Evolutionary conservation across 139 green algal genomes (phyloP).

Genomic region (Micractinium conductrix): DNA sequence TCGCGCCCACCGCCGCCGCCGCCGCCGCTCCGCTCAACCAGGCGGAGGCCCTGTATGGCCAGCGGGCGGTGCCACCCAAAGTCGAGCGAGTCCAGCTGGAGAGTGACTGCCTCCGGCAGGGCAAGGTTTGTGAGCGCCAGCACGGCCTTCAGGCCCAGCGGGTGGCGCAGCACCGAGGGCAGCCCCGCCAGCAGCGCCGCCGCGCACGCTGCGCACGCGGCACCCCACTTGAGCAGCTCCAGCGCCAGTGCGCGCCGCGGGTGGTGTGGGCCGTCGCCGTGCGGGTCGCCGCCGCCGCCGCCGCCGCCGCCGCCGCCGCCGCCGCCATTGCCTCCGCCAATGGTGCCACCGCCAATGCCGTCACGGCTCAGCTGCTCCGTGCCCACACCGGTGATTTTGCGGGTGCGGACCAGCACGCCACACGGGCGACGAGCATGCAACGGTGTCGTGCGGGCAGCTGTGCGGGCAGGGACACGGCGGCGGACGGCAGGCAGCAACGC

Average conservation of each 20-base stretch:
- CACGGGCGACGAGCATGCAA: neutral
- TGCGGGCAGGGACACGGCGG: too few species aligned
- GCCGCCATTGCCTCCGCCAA: neutral
- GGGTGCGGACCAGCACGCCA: neutral
- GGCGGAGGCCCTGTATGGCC: neutral
- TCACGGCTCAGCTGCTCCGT: neutral
- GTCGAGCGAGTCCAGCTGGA: slow-evolving; percentile 2
- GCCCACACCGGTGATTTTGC: neutral
- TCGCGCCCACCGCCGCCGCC: neutral
- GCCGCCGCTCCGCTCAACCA: slow-evolving; percentile 13
- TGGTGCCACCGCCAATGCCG: neutral
- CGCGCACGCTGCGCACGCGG: too few species aligned
- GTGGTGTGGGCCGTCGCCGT: neutral
- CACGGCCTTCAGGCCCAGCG: neutral
- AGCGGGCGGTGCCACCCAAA: slow-evolving; percentile 4
- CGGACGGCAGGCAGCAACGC: neutral
- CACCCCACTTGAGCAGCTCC: slow-evolving; percentile 1
- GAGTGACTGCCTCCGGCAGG: neutral
- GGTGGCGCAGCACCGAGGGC: slow-evolving; percentile 3
- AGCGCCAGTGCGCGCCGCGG: neutral
- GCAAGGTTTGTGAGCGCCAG: neutral
- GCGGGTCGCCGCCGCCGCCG: neutral
- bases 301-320: neutral
- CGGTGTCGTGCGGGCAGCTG: too few species aligned
- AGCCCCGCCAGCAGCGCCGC: neutral